Percentiles rank a stretch among this genome's conserved stretches.
Conservation (phyloP, 768 basidiomycete genomes). For the Mycena galericulata region DNA sequence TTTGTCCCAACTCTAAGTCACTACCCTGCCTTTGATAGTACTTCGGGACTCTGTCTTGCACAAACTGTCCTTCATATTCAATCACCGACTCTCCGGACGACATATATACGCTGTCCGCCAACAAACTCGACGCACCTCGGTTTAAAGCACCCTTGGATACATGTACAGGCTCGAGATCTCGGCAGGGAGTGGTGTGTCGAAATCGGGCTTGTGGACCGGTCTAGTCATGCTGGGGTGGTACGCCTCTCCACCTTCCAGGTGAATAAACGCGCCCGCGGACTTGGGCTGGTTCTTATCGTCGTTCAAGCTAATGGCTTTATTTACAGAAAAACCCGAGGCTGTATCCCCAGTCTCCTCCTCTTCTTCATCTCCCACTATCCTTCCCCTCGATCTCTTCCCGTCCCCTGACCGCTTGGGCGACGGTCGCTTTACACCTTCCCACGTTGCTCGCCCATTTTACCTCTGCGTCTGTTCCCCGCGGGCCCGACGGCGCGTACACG, state of each 20-base stretch:
- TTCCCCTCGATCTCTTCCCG: slow-evolving; percentile 69
- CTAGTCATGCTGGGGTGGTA: slow-evolving; percentile 67
- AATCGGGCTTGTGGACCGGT: slow-evolving; percentile 76
- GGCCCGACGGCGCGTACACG: slow-evolving; percentile 28
- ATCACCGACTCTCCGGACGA: slow-evolving; percentile 76
- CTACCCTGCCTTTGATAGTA: slow-evolving; percentile 31
- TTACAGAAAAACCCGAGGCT: slow-evolving; percentile 68
- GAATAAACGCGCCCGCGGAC: slow-evolving; percentile 31
- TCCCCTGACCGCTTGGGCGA: slow-evolving; percentile 78
- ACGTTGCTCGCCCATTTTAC: slow-evolving; percentile 72
- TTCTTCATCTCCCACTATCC: slow-evolving; percentile 78
- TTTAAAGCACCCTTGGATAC: slow-evolving; percentile 78
- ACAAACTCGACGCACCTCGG: slow-evolving; percentile 55
- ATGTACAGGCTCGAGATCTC: slow-evolving; percentile 79
- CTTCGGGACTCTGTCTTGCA: slow-evolving; percentile 47
- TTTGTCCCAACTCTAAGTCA: neutral
- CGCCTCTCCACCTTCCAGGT: slow-evolving; percentile 89
- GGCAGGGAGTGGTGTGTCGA: slow-evolving; percentile 81
- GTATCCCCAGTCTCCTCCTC: slow-evolving; percentile 54
- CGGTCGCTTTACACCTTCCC: slow-evolving; percentile 70
- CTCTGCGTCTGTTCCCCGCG: slow-evolving; percentile 52
- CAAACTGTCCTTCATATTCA: slow-evolving; percentile 86
- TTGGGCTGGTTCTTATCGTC: too few relatives aligned
- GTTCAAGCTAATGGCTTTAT: slow-evolving; percentile 25
- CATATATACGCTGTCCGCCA: slow-evolving; percentile 76